phyloP scores from a whole-genome alignment of 768 basidiomycete genomes.

The Naganishia friedmannii region DNA sequence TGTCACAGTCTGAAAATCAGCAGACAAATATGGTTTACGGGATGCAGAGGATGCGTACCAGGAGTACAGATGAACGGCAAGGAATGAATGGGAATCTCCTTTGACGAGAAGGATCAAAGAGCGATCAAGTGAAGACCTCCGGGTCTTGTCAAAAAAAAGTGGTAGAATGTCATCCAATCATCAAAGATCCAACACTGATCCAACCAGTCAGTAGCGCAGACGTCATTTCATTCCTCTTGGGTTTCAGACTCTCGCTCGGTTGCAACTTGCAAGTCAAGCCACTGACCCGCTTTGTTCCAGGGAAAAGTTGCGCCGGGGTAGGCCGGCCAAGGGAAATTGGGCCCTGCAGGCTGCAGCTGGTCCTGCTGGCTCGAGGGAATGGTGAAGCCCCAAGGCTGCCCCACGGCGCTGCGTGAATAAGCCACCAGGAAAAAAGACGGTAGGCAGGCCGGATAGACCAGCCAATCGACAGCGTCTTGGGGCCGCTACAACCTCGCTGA shows the following conservation, averaged over 20 bases:
- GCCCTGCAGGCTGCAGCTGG: too few species aligned
- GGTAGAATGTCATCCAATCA: constrained; percentile 16
- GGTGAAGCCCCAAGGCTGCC: too few species aligned
- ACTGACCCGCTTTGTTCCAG: constrained; percentile 1
- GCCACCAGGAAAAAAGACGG: too few species aligned
- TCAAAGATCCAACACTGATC: too few species aligned
- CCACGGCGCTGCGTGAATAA: too few species aligned
- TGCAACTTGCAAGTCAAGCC: neutral
- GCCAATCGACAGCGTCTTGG: too few species aligned
- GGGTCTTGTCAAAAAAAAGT: neutral
- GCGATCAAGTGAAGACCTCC: neutral
- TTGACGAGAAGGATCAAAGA: neutral
- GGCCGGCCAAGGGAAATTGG: too few species aligned
- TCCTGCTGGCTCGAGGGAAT: too few species aligned
- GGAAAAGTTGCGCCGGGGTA: neutral
- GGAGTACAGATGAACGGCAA: neutral
- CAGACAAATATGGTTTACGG: neutral
- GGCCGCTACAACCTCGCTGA: too few species aligned
- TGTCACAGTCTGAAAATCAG: neutral
- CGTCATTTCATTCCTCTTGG: neutral
- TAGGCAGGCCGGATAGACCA: too few species aligned
- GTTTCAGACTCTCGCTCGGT: neutral
- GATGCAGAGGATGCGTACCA: neutral
- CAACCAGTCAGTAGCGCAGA: neutral
- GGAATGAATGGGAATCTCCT: neutral